Evolutionary conservation across 2,329 filamentous ascomycete genomes (phyloP), one percentile per base, ranked within the genome.

Genomic region (Incumbomyces lentus): DNA sequence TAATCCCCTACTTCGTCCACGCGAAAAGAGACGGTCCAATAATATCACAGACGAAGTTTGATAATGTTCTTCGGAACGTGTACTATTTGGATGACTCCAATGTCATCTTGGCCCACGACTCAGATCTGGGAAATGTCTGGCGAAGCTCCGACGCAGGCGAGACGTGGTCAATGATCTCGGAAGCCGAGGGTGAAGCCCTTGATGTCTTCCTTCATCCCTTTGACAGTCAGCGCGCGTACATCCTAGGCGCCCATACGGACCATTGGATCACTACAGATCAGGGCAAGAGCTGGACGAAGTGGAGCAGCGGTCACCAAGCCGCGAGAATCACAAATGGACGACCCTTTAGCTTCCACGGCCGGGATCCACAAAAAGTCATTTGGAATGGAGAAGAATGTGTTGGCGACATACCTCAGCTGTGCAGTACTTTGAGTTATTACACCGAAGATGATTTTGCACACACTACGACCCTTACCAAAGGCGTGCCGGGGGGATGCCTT

Each of bases 61-160:
- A 83, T 37, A 72, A 80, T 58, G 66, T 73, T 45, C 85, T 87
- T 1, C 62, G 68, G 45, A 80, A 81, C 61, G 70, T 95, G 54
- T 84, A 84, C 67, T 98, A 95, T 68, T 96, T 98, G 61, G 82
- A 92, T 60, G 86, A 90, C 63, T 89, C 86, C 55, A 82, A 95
- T 62, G 78, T 84, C 43, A 72, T 94, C 49, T 67, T 96, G 38
- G 81, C 87, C 60, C 80, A 83, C 58, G 84, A 94, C 62, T 60
- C 70, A 41, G 64, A 72, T 12, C 74, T 75, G 34, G 73, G 75
- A 49, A 79, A 78, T 52, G 73, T 94, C 43, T 88, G 82, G 64
- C 81, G 86, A 50, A 94, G 90, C 37, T 72, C 74, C 39, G 79
- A 96, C 68, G 88, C 85, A 33, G 93, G 92, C 55, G 76, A 76